Conservation (phyloP, 2,329 filamentous ascomycete genomes). For the Colletotrichum tofieldiae region DNA sequence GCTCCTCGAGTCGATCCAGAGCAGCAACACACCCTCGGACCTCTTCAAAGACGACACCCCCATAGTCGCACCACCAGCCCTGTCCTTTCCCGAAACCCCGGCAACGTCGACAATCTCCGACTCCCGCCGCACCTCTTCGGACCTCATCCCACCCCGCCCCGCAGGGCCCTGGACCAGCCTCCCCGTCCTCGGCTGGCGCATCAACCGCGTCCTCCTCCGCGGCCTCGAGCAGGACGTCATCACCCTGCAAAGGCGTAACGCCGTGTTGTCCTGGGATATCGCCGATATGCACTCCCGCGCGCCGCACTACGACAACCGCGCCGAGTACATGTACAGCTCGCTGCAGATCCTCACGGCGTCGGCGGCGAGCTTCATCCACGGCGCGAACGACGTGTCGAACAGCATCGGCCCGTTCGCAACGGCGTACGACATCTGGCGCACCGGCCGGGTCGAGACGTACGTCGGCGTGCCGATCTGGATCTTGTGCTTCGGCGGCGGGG, state of each 20-base stretch:
- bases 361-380: slow-evolving; percentile 70
- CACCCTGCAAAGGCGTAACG: slow-evolving; percentile 61
- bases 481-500: slow-evolving; percentile 62
- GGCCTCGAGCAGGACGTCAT: slow-evolving; percentile 67
- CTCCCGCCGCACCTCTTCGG: slow-evolving; percentile 33
- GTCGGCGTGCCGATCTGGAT: slow-evolving; percentile 65
- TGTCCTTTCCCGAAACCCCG: slow-evolving; percentile 36
- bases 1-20: slow-evolving; percentile 54
- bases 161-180: slow-evolving; percentile 59
- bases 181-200: slow-evolving; percentile 57
- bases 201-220: slow-evolving; percentile 60
- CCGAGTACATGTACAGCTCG: slow-evolving; percentile 66
- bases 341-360: slow-evolving; percentile 67
- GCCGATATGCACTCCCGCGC: slow-evolving; percentile 65
- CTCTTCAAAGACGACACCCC: slow-evolving; percentile 49
- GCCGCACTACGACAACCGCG: slow-evolving; percentile 67
- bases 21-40: slow-evolving; percentile 43
- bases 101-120: slow-evolving; percentile 18
- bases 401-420: slow-evolving; percentile 67
- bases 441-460: slow-evolving; percentile 55
- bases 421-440: slow-evolving; percentile 65
- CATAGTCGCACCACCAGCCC: slow-evolving; percentile 52
- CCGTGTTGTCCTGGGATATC: slow-evolving; percentile 64
- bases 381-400: slow-evolving; percentile 71
- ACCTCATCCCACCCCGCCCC: slow-evolving; percentile 52